Conservation (phyloP, 129 eudicot species). For the Gnaphalium uliginosum region DNA sequence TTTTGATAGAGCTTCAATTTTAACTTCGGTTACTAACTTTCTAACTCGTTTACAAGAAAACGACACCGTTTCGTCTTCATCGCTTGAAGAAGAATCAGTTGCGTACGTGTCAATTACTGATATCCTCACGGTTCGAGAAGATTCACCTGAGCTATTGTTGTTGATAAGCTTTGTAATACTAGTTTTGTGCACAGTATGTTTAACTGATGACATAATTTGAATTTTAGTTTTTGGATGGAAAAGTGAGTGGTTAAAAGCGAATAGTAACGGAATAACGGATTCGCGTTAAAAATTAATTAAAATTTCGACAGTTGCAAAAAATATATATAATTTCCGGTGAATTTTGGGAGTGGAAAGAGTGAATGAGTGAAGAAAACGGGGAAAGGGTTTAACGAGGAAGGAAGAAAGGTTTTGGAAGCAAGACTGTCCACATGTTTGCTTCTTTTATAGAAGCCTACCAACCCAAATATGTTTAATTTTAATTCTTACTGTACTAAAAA, state of each 20-base stretch:
- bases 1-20: conserved; percentile 37
- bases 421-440: conserved; percentile 1
- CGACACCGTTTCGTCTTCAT: conserved; percentile 40
- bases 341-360: neutral
- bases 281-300: conserved; percentile 31
- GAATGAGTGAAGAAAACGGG: neutral
- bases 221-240: conserved; percentile 2
- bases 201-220: conserved; percentile 35
- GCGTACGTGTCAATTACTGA: conserved; percentile 79
- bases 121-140: conserved; percentile 57
- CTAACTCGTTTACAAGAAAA: conserved; percentile 35
- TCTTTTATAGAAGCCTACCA: conserved; percentile 45
- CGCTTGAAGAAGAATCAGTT: conserved; percentile 77
- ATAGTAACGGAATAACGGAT: conserved; percentile 4
- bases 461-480: neutral
- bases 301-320: too few relatives aligned
- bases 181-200: conserved; percentile 51
- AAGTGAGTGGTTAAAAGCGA: neutral
- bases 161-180: conserved; percentile 23
- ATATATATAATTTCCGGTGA: too few relatives aligned
- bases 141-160: neutral
- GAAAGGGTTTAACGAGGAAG: conserved; percentile 9
- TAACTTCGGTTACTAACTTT: conserved; percentile 60
- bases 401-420: neutral
- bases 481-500: neutral